These are phyloP conservation scores for Taphrina betulina DNA, from an alignment of 1,139 yeast species.

Conservation along the genomic window DNA sequence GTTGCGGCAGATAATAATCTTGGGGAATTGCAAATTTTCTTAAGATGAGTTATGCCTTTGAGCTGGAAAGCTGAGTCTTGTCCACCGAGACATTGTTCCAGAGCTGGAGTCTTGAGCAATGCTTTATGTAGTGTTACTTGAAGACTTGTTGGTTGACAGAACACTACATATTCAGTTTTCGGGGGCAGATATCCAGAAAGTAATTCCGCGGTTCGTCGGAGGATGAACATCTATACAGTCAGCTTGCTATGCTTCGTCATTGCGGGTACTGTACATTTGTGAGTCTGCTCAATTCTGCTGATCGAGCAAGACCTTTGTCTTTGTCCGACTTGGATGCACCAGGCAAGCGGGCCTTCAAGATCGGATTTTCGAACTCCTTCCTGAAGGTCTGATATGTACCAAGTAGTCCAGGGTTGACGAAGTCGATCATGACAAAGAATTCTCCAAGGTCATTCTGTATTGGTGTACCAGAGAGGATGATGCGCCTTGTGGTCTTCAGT, in stretches of 20 bases:
- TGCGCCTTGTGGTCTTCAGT: constrained; percentile 46
- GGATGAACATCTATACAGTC: constrained; percentile 63
- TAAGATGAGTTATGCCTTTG: constrained; percentile 68
- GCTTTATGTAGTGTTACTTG: constrained; percentile 60
- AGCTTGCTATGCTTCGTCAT: constrained; percentile 42
- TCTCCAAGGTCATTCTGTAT: constrained; percentile 89
- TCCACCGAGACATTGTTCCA: constrained; percentile 45
- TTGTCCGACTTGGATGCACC: constrained; percentile 57
- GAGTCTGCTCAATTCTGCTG: constrained; percentile 49
- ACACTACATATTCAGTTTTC: constrained; percentile 68
- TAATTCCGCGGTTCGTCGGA: constrained; percentile 72
- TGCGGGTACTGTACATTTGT: neutral
- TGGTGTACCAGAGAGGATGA: constrained; percentile 92
- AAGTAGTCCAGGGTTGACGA: constrained; percentile 77
- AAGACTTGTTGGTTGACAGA: constrained; percentile 67
- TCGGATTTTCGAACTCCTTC: constrained; percentile 66
- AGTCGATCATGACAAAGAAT: constrained; percentile 75
- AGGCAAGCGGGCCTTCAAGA: constrained; percentile 68
- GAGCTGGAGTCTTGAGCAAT: constrained; percentile 51
- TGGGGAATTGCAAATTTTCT: constrained; percentile 84
- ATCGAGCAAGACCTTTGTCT: constrained; percentile 59
- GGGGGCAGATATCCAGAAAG: constrained; percentile 69
- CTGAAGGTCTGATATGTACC: constrained; percentile 68
- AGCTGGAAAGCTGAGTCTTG: constrained; percentile 51
- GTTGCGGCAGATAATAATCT: constrained; percentile 53